Percentiles rank a stretch among this genome's conserved stretches.
These are phyloP conservation scores for Debaryomyces singareniensis DNA, from an alignment of 1,139 yeast genomes.

Conservation along the genomic window DNA sequence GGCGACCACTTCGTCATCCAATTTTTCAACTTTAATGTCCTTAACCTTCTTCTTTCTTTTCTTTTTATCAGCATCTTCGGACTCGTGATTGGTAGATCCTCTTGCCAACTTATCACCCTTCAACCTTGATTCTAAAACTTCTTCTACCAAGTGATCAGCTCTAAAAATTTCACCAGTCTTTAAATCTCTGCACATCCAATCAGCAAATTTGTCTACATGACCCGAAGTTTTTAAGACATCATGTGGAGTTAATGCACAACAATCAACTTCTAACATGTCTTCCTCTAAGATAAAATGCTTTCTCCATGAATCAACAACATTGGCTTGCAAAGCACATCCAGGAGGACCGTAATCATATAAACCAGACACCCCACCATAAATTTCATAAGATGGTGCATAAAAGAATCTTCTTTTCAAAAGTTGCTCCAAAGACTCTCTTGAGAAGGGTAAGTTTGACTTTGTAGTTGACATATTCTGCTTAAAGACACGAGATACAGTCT, in stretches of 20 bases:
- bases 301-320: conserved; percentile 92
- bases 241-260: conserved; percentile 95
- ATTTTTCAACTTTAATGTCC: conserved; percentile 83
- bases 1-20: conserved; percentile 69
- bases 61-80: conserved; percentile 67
- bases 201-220: conserved; percentile 97
- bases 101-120: conserved; percentile 96
- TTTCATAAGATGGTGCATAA: conserved; percentile 94
- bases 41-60: conserved; percentile 92
- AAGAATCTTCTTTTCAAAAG: conserved; percentile 93
- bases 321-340: conserved; percentile 97
- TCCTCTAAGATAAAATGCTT: conserved; percentile 96
- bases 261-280: conserved; percentile 98
- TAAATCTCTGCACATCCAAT: conserved; percentile 97
- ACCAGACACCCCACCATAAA: conserved; percentile 98
- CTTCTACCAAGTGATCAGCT: conserved; percentile 97
- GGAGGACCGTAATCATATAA: conserved; percentile 99
- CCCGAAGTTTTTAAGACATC: conserved; percentile 98
- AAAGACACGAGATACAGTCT: conserved; percentile 5
- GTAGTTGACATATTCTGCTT: conserved; percentile 23
- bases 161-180: conserved; percentile 97
- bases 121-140: conserved; percentile 89
- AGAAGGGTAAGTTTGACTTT: conserved; percentile 41
- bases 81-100: conserved; percentile 54
- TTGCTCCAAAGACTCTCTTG: conserved; percentile 83